phyloP scores from a whole-genome alignment of 2,329 filamentous ascomycete species.

The Talaromyces atroroseus region DNA sequence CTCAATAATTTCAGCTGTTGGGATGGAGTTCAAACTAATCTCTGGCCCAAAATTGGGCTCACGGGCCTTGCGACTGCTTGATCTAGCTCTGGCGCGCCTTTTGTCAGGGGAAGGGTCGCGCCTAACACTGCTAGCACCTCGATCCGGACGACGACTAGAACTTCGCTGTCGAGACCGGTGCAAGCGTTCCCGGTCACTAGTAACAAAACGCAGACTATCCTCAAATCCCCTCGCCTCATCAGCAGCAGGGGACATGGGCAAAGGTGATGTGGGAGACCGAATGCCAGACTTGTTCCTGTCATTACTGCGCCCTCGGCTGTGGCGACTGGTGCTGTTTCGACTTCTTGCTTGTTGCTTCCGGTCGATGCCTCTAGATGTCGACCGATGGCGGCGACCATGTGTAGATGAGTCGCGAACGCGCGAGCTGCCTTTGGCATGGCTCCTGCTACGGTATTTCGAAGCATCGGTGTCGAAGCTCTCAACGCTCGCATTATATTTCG shows the following conservation, averaged over 20 bases:
- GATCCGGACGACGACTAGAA: slow-evolving; percentile 44
- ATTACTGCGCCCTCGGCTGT: slow-evolving; percentile 55
- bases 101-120: slow-evolving; percentile 45
- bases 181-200: slow-evolving; percentile 41
- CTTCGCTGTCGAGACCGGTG: slow-evolving; percentile 47
- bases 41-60: slow-evolving; percentile 12
- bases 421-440: slow-evolving; percentile 40
- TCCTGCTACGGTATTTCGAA: slow-evolving; percentile 33
- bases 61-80: slow-evolving; percentile 28
- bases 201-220: slow-evolving; percentile 47
- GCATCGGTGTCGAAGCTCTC: slow-evolving; percentile 42
- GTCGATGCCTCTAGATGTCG: slow-evolving; percentile 29
- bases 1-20: slow-evolving; percentile 13
- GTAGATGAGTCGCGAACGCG: slow-evolving; percentile 22
- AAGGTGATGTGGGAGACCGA: slow-evolving; percentile 73
- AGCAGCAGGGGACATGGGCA: slow-evolving; percentile 63
- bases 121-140: slow-evolving; percentile 34
- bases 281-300: slow-evolving; percentile 54
- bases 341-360: slow-evolving; percentile 32
- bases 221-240: slow-evolving; percentile 55
- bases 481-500: slow-evolving; percentile 39
- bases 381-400: slow-evolving; percentile 30
- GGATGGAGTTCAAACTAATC: background rate
- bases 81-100: slow-evolving; percentile 29
- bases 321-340: slow-evolving; percentile 33